Evolutionary conservation across 192 early-diverging fungal genomes (phyloP), one percentile per base, ranked within the genome.

Genomic region (Backusella liffmaniae): DNA sequence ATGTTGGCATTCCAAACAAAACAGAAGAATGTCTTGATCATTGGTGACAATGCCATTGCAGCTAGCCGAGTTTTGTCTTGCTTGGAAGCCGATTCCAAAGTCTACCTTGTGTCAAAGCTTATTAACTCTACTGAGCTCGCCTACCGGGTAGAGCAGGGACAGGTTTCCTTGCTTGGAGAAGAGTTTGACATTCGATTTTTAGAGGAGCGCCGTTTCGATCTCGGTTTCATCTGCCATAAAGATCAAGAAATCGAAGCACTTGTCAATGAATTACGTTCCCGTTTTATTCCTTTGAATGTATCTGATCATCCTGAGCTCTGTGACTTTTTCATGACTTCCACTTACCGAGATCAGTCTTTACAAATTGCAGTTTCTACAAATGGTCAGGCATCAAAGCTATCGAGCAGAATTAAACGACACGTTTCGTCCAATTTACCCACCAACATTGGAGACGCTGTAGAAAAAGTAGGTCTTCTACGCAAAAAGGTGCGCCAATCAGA

Each of bases 351-450:
- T 65, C 82, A 86, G 29, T 84, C 87, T 30, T 77, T 94, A 29
- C 94, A 95, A 85, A 85, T 96, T 30, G 93, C 92, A 0, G 90
- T 95, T 30, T 91, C 91, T 16, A 94, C 94, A 1, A 94, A 91
- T 76, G 92, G 92, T 13, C 81, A 91, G 49, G 92, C 91, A 10
- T 89, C 91, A 36, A 84, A 92, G 66, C 76, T 92, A 21, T 90
- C 91, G 8, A 91, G 82, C 73, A 84, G 89, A 29, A 82, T 96
- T 34, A 83, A 91, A 9, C 84, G 89, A 29, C 86, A 91, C 51
- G 88, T 96, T 26, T 79, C 86, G 15, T 49, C 82, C 76, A 77
- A 83, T 66, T 79, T 96, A 39, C 94, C 93, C 5, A 39, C 77
- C 1, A 80, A 87, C 15, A 81, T 92, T 9, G 90, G 90, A 32